Evolutionary conservation across 1,284 basidiomycete species (phyloP).

Genomic region (Marasmius fiardii): DNA sequence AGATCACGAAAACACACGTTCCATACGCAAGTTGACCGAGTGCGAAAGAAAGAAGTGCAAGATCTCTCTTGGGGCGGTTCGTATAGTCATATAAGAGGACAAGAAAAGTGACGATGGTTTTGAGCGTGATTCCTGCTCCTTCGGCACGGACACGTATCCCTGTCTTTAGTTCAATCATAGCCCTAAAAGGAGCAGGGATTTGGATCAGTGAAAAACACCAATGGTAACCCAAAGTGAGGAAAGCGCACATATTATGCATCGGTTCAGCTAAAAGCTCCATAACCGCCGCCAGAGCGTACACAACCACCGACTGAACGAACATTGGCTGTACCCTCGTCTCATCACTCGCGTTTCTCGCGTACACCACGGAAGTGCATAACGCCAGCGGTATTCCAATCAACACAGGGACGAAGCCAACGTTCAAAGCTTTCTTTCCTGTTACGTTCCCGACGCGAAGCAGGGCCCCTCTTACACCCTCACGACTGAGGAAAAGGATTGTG

Average conservation of each 20-base stretch:
- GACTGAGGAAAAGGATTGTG: conserved; percentile 87
- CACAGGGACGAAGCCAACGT: conserved; percentile 60
- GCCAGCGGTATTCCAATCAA: conserved; percentile 54
- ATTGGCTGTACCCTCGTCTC: conserved; percentile 57
- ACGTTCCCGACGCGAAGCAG: conserved; percentile 46
- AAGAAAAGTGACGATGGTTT: conserved; percentile 68
- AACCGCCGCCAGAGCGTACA: conserved; percentile 75
- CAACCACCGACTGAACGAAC: conserved; percentile 59
- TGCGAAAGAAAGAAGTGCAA: conserved; percentile 80
- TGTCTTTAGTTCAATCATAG: conserved; percentile 67
- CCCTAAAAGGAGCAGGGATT: conserved; percentile 31
- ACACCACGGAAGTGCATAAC: conserved; percentile 42
- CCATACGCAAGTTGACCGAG: conserved; percentile 76
- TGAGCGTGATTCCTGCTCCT: conserved; percentile 74
- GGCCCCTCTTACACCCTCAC: conserved; percentile 88
- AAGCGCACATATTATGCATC: conserved; percentile 67
- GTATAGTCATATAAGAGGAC: conserved; percentile 47
- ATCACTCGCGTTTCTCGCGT: conserved; percentile 44
- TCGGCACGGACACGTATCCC: conserved; percentile 77
- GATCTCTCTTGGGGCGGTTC: conserved; percentile 26
- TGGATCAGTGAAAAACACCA: conserved; percentile 3
- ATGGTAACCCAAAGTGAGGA: too few relatives aligned
- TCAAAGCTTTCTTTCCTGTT: conserved; percentile 35
- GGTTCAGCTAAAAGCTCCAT: conserved; percentile 82
- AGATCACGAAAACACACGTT: conserved; percentile 34